Conservation (phyloP, 768 basidiomycete genomes). For the Lentinula edodes region DNA sequence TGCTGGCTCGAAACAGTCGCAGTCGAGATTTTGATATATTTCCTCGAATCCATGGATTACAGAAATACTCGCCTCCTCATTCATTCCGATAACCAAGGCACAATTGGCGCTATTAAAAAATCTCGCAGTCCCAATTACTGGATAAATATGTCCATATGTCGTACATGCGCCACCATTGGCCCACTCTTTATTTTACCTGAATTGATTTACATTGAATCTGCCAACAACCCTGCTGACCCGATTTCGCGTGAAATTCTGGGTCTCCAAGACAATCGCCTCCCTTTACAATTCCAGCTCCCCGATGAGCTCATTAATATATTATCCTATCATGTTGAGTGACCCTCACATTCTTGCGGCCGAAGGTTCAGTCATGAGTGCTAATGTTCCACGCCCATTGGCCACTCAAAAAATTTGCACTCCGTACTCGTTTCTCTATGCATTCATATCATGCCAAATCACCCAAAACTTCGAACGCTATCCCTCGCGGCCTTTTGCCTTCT, state of each 20-base stretch:
- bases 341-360: not conserved
- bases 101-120: slow-evolving; percentile 17
- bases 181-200: slow-evolving; percentile 11
- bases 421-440: slow-evolving; percentile 3
- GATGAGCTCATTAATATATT: not conserved
- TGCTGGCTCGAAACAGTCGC: slow-evolving; percentile 8
- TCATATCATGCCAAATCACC: too few species aligned
- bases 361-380: not conserved
- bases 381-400: not conserved
- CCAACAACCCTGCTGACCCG: slow-evolving; percentile 22
- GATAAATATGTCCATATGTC: slow-evolving; percentile 23
- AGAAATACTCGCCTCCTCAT: slow-evolving; percentile 16
- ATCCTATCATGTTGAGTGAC: not conserved
- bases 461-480: too few species aligned
- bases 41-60: slow-evolving; percentile 11
- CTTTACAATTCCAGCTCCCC: not conserved
- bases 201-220: slow-evolving; percentile 14
- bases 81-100: slow-evolving; percentile 27
- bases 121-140: slow-evolving; percentile 20
- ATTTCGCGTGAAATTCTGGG: slow-evolving; percentile 20
- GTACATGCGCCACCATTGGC: slow-evolving; percentile 8
- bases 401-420: slow-evolving; percentile 12
- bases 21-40: slow-evolving; percentile 12
- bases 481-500: slow-evolving; percentile 8
- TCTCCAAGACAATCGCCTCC: not conserved